Base-by-base conservation (phyloP, 176 grass and related monocot species). In the Melocanna baccifera region DNA sequence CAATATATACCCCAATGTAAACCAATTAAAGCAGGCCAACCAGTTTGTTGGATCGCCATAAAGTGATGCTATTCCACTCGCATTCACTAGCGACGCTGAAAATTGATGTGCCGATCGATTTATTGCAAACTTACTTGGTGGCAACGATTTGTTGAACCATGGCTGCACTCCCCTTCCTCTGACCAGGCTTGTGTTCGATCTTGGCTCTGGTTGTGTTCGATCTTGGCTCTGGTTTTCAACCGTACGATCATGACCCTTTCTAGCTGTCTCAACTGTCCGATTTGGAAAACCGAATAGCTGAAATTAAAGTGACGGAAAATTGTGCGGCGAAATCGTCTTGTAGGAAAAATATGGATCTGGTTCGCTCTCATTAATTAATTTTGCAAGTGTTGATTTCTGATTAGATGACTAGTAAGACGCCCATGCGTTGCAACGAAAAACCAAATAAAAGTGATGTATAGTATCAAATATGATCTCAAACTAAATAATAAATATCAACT, bases 21-120 rank as follows among this genome's bases (percentile, higher is more conserved):
- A 40, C 14, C 29, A 28, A 46, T 82, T 46, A 76, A 87, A 28
- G 43, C 56, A 7, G n/a, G 64, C 13, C 73, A 72, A 73, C 45
- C 46, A 8, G 55, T 65, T 73, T 19, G 87, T 88, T 88, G 67
- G 87, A 42, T 30, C 26, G 47, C 47, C 47, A 79, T 84, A 58
- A 88, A 79, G 57, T 2, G 47, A 7, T 18, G 4, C 43, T 32
- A 69, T 15, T 62, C 36, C 1, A 5, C 45, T 73, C 69, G 43
- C 69, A 52, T 62, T 55, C 10, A 32, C 15, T 32, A 25, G 26
- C 22, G 40, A 48, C 28, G 70, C 55, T 25, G 46, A n/a, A 71
- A 64, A 36, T 66, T 63, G 52, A 70, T 62, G 73, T 62, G 72
- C 64, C 52, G 12, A 30, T 67, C 48, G 29, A 74, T 30, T 75